These are phyloP conservation scores for Phaeosphaeria sp. DNA, from an alignment of 2,329 filamentous ascomycete species.

Conservation along the genomic window DNA sequence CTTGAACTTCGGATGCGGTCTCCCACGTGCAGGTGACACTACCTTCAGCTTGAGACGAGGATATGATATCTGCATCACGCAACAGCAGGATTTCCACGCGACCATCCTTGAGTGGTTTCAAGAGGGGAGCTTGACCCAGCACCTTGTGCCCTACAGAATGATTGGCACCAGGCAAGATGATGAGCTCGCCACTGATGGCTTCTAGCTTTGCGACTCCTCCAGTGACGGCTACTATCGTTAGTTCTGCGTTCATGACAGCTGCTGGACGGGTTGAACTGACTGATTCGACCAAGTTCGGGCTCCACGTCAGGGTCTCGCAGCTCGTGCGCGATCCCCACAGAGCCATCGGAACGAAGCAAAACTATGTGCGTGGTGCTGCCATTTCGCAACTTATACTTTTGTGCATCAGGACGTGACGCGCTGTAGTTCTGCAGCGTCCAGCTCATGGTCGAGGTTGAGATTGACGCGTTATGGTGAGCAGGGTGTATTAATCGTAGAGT, in stretches of 20 bases:
- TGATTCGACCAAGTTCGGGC: conserved; percentile 23
- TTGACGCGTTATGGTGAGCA: conserved; percentile 26
- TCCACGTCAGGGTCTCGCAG: not conserved
- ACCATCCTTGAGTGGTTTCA: conserved; percentile 21
- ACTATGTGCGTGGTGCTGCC: conserved; percentile 13
- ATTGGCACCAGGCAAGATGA: conserved; percentile 17
- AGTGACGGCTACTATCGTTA: conserved; percentile 19
- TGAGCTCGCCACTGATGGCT: conserved; percentile 24
- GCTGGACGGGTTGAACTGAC: conserved; percentile 12
- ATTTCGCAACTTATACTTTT: conserved; percentile 5
- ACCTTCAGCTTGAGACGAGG: conserved; percentile 8
- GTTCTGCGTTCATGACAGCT: not conserved
- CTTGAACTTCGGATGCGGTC: not conserved
- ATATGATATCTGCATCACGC: conserved; percentile 34
- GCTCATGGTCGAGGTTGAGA: conserved; percentile 13
- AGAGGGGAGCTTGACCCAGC: conserved; percentile 17
- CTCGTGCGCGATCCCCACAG: conserved; percentile 6
- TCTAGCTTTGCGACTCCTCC: conserved; percentile 33
- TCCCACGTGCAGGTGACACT: conserved; percentile 24
- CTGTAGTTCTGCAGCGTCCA: conserved; percentile 16
- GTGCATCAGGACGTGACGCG: not conserved
- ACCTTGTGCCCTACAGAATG: not conserved
- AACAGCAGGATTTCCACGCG: conserved; percentile 36
- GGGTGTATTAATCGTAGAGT: too few relatives aligned
- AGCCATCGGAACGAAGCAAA: not conserved